phyloP scores from a whole-genome alignment of 2,329 filamentous ascomycete species.

The Scytalidium lignicola region DNA sequence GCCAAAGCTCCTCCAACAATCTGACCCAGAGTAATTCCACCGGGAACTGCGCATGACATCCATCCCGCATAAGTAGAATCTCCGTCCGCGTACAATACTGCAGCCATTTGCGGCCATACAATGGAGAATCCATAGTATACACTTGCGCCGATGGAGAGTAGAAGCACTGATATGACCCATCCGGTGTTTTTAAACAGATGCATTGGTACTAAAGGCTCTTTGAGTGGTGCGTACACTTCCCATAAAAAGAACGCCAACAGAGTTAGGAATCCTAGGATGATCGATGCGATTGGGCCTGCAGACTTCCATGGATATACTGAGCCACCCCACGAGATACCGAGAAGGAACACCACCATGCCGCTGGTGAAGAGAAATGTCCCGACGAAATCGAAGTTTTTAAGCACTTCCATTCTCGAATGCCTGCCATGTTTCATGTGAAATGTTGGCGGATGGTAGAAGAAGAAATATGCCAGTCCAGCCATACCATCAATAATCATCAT shows the following conservation, averaged over 20 bases:
- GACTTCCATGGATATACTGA: slow-evolving; percentile 29
- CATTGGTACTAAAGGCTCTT: slow-evolving; percentile 33
- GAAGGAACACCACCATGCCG: slow-evolving; percentile 27
- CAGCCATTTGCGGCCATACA: too few relatives aligned
- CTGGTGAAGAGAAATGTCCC: slow-evolving; percentile 26
- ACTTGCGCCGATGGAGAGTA: too few relatives aligned
- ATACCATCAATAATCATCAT: slow-evolving; percentile 25
- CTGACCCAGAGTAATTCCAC: too few relatives aligned
- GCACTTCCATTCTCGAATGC: slow-evolving; percentile 14
- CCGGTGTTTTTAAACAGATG: slow-evolving; percentile 32
- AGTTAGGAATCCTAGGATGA: slow-evolving; percentile 23
- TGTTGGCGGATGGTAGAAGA: slow-evolving; percentile 30
- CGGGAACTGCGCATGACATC: too few relatives aligned
- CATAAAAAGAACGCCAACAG: slow-evolving; percentile 22
- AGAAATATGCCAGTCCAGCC: slow-evolving; percentile 23
- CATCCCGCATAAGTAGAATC: too few relatives aligned
- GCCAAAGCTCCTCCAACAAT: too few relatives aligned
- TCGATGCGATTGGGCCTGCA: slow-evolving; percentile 24
- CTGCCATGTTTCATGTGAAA: slow-evolving; percentile 22
- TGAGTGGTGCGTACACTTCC: slow-evolving; percentile 22
- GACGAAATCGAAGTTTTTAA: slow-evolving; percentile 29
- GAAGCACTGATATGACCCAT: too few relatives aligned
- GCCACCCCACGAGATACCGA: slow-evolving; percentile 30
- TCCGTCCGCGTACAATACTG: too few relatives aligned
- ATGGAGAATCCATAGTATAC: too few relatives aligned